Evolutionary conservation across 2,329 filamentous ascomycete species (phyloP), one percentile per base, ranked within the genome.

Genomic region (Dothideomycetidae sp.): DNA sequence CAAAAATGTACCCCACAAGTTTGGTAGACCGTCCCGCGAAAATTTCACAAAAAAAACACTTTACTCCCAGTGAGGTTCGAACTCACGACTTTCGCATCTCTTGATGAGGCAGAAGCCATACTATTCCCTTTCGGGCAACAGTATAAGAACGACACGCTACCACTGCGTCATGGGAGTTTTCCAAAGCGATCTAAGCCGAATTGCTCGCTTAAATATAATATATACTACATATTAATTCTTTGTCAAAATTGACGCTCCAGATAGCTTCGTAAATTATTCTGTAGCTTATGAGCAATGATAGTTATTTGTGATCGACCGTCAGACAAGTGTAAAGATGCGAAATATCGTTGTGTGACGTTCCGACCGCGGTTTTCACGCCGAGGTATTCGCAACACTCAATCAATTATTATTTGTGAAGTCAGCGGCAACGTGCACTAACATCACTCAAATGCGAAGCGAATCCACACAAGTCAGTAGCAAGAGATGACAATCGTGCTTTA

Each of bases 71-170:
- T 33, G 45, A 46, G 45, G 42, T 46, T 49, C 47, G 47, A 49
- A 49, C 47, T 48, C 47, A 39, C 47, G 47, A 49, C 47, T 49
- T 49, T 49, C 47, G 47, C 47, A 49, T 49, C 34, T 41, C 46
- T 40, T 9, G 19, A 26, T n/a, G 15, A 21, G 36, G 18, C 12
- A 10, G 19, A 32, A 12, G 36, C 42, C 43, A 47, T 46, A 45
- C 44, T 37, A 38, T 36, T 46, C 41, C 45, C 29, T 13, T 11
- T 15, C 11, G 29, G 31, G 42, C 33, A 43, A 36, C 39, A 43
- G 44, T 49, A 49, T 49, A 49, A 49, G 47, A 49, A 49, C 47
- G 47, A 49, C 47, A 49, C 47, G 47, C 47, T 49, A 48, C 47
- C 47, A 47, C 47, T 49, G 47, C 47, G 47, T 49, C 47, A 49